Evolutionary conservation across 768 basidiomycete species (phyloP).

Genomic region (Pholiota conissans): DNA sequence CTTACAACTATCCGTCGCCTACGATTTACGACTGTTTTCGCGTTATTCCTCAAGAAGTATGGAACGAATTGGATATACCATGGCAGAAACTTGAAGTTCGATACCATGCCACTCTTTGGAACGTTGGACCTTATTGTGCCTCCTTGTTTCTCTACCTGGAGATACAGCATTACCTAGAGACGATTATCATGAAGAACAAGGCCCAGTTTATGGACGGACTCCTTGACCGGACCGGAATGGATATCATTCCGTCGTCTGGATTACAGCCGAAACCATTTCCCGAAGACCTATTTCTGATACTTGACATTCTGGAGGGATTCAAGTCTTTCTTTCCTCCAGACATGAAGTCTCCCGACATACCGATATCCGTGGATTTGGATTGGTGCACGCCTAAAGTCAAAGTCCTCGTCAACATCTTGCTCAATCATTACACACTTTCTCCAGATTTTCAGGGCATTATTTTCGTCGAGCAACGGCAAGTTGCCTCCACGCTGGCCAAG

Average conservation of each 20-base stretch:
- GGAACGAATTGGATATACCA: constrained; percentile 54
- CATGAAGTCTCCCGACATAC: constrained; percentile 28
- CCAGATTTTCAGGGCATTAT: constrained; percentile 76
- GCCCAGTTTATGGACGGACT: constrained; percentile 4
- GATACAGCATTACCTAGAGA: constrained; percentile 48
- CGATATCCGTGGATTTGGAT: constrained; percentile 44
- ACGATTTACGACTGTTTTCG: constrained; percentile 37
- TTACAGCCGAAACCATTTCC: constrained; percentile 28
- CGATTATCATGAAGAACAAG: constrained; percentile 30
- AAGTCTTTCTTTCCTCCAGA: constrained; percentile 45
- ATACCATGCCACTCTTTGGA: constrained; percentile 58
- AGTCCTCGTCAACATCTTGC: constrained; percentile 60
- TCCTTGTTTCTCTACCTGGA: constrained; percentile 71
- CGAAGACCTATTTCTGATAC: constrained; percentile 33
- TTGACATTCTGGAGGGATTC: constrained; percentile 45
- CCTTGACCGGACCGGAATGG: constrained; percentile 17
- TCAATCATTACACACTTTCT: constrained; percentile 43
- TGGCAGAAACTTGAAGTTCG: constrained; percentile 63
- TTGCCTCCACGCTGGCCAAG: constrained; percentile 68
- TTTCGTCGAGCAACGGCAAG: constrained; percentile 85
- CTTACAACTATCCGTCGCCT: constrained; percentile 57
- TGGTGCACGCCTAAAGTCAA: constrained; percentile 79
- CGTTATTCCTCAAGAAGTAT: constrained; percentile 38
- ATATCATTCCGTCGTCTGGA: constrained; percentile 12
- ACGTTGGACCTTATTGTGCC: constrained; percentile 73